These are phyloP conservation scores for Scleroderma citrinum DNA, from an alignment of 768 basidiomycete species.

Conservation along the genomic window DNA sequence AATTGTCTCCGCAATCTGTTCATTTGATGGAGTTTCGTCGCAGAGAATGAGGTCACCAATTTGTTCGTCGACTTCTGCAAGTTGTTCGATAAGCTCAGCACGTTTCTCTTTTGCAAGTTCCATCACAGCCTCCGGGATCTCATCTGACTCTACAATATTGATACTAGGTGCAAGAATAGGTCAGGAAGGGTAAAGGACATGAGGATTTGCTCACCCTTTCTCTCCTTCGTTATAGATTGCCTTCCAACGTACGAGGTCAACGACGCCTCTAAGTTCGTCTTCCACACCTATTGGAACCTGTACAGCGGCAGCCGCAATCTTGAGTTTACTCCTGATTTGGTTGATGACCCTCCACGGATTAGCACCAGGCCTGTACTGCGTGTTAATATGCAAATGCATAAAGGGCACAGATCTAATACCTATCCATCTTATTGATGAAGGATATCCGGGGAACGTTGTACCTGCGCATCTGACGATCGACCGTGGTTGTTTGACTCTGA, in stretches of 20 bases:
- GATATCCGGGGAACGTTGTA: constrained; percentile 95
- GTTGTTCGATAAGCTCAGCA: constrained; percentile 84
- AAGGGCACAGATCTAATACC: constrained; percentile 37
- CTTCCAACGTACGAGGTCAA: constrained; percentile 93
- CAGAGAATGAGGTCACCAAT: constrained; percentile 89
- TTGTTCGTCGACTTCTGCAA: constrained; percentile 94
- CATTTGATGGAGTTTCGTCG: constrained; percentile 69
- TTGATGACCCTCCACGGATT: constrained; percentile 94
- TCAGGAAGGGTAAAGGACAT: neutral
- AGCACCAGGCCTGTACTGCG: constrained; percentile 70
- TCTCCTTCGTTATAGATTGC: constrained; percentile 90
- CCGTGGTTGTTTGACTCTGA: constrained; percentile 96
- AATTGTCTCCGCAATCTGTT: constrained; percentile 77
- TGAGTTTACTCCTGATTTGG: constrained; percentile 88
- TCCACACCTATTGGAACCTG: constrained; percentile 94
- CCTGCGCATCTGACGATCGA: constrained; percentile 97
- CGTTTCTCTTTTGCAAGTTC: constrained; percentile 81
- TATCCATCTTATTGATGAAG: constrained; percentile 99
- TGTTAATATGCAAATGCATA: neutral
- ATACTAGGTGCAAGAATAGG: constrained; percentile 41
- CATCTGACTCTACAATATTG: constrained; percentile 73
- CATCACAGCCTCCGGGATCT: constrained; percentile 74
- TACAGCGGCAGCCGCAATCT: constrained; percentile 89
- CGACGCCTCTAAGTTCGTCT: constrained; percentile 81
- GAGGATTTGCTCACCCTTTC: constrained; percentile 67